Base-by-base conservation (phyloP, 2,329 filamentous ascomycete genomes). In the Escovopsis sp. region DNA sequence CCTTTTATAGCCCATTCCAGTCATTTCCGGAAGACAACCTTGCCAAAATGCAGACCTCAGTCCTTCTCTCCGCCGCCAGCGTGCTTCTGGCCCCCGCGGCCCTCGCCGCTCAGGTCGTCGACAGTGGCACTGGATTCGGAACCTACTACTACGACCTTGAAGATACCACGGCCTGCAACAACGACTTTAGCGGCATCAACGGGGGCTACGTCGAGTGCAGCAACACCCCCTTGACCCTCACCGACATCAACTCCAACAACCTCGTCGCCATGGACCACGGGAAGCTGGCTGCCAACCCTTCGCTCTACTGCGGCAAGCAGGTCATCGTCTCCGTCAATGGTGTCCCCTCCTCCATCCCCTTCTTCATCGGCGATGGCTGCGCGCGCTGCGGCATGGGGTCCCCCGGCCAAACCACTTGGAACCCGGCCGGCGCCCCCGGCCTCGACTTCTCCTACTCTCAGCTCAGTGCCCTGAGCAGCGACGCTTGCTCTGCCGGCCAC, bases 271-370 rank as follows among this genome's bases (percentile, higher is more conserved):
- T 46, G 45, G 42, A 35, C 45, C 43, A 44, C 35, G 24, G 37
- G 9, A 37, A 31, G 7, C 42, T 46, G 31, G 29, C 37, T 15
- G 42, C 16, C 20, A 32, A 39, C 15, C 45, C 37, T 7, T 33
- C 42, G 39, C 35, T 35, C 37, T 46, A 46, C 40, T 46, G 45
- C 39, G 45, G 45, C 42, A 46, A 46, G 40, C 25, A 43, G 2
- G 43, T 47, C 35, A 20, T 44, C n/a, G 45, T 47, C 42, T 45
- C 42, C 24, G 45, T 47, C 38, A 37, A 46, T 37, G 45, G 45
- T 36, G 35, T 39, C 16, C 29, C 13, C 29, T 44, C 39, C 12
- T 14, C 35, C 34, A 7, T 37, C 5, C 40, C 43, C 20, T 43
- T 45, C 39, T 46, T 46, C 39, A 43, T 46, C 15, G 44, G 44